phyloP scores from a whole-genome alignment of 768 basidiomycete species.

The Ramaria sp. region DNA sequence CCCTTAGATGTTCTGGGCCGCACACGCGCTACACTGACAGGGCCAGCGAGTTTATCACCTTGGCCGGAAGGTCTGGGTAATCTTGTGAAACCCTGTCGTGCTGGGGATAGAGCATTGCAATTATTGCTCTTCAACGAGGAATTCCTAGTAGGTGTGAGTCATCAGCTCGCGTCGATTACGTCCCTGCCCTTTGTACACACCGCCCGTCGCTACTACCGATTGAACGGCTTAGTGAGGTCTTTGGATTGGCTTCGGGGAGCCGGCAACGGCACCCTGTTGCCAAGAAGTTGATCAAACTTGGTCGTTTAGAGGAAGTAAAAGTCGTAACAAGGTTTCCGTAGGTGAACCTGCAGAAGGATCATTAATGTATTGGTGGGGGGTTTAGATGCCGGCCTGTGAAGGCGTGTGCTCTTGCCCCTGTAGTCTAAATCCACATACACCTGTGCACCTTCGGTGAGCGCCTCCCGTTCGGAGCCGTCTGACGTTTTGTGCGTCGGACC shows the following conservation, averaged over 20 bases:
- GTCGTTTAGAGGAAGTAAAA: too few species aligned
- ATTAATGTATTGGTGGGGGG: too few species aligned
- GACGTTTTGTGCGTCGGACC: conserved; percentile 24
- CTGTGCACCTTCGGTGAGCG: too few species aligned
- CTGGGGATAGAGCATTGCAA: conserved; percentile 86
- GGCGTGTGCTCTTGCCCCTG: conserved; percentile 42
- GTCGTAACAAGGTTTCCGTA: too few species aligned
- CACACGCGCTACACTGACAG: conserved; percentile 85
- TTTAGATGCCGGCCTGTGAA: conserved; percentile 79
- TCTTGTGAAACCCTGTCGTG: conserved; percentile 73
- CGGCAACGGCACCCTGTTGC: conserved; percentile 39
- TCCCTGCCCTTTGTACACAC: conserved; percentile 89
- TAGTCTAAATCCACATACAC: too few species aligned
- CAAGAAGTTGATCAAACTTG: conserved; percentile 65
- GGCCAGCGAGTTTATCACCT: conserved; percentile 76
- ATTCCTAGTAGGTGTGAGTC: conserved; percentile 83
- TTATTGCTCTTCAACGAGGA: conserved; percentile 89
- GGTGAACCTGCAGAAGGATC: too few species aligned
- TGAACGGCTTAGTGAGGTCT: conserved; percentile 84
- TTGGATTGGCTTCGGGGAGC: conserved; percentile 62
- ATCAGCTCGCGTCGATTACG: conserved; percentile 85
- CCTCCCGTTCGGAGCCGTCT: too few species aligned
- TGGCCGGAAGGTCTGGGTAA: conserved; percentile 70
- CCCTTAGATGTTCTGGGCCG: conserved; percentile 87
- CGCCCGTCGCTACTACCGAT: conserved; percentile 86